These are phyloP conservation scores for Capsella bursapastoris DNA, from an alignment of 345 rosid genomes.

Conservation along the genomic window DNA sequence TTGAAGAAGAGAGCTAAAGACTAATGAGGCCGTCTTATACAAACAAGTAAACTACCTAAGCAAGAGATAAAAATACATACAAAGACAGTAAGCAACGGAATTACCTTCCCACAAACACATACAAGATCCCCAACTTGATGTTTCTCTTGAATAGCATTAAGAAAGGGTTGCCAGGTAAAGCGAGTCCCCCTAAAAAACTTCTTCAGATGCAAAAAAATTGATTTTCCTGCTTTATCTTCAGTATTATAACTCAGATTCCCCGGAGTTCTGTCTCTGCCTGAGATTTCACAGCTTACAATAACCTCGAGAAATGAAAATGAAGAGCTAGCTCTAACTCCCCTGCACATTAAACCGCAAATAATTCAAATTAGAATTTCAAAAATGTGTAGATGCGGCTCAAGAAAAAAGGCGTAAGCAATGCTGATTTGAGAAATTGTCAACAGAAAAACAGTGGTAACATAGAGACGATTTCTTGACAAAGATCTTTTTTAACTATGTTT, in stretches of 20 bases:
- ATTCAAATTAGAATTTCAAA: constrained; percentile 23
- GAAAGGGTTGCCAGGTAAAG: constrained; percentile 73
- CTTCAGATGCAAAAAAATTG: constrained; percentile 82
- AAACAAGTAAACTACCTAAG: constrained; percentile 21
- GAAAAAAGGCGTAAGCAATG: constrained; percentile 17
- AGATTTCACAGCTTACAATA: constrained; percentile 74
- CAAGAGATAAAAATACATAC: constrained; percentile 1
- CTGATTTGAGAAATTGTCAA: constrained; percentile 1
- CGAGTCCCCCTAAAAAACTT: constrained; percentile 86
- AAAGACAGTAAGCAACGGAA: constrained; percentile 34
- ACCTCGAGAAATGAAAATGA: constrained; percentile 85
- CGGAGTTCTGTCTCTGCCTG: constrained; percentile 45
- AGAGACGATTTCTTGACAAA: constrained; percentile 10
- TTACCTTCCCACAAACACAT: constrained; percentile 89
- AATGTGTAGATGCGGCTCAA: not conserved
- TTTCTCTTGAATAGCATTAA: constrained; percentile 63
- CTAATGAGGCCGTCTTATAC: constrained; percentile 5
- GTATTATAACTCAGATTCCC: constrained; percentile 39
- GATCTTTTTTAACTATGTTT: not conserved
- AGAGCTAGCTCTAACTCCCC: constrained; percentile 75
- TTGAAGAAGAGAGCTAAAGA: constrained; percentile 12
- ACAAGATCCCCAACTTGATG: constrained; percentile 73
- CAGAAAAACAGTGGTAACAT: not conserved
- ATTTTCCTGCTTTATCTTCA: constrained; percentile 47
- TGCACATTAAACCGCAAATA: constrained; percentile 42